Conservation (phyloP, 2,329 filamentous ascomycete species). For the Magnaporthales sp. region DNA sequence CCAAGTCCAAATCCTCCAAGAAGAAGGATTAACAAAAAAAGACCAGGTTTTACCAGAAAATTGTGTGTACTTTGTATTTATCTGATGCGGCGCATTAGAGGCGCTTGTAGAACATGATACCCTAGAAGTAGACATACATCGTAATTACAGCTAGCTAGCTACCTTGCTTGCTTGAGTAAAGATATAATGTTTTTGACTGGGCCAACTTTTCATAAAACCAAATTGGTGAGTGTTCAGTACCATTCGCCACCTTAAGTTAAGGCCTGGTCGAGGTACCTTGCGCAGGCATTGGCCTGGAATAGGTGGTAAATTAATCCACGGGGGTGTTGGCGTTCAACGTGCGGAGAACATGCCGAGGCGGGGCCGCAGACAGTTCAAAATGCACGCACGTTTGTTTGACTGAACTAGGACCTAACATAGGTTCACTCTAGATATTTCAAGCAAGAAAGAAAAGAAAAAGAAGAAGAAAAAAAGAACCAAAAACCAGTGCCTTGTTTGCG, state of each 20-base stretch:
- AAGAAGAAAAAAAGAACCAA: no score
- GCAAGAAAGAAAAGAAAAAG: no score
- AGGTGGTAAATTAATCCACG: not conserved
- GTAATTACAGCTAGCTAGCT: not conserved
- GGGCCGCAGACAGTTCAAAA: not conserved
- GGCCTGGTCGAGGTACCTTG: not conserved
- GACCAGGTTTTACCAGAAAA: not conserved
- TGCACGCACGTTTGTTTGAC: not conserved
- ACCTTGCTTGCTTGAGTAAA: not conserved
- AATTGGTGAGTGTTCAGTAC: not conserved
- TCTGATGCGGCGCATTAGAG: not conserved
- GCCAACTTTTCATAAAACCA: not conserved
- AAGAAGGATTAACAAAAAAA: not conserved
- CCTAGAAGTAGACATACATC: not conserved
- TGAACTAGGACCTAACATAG: not conserved
- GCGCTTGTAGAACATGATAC: not conserved
- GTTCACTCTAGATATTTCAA: no score
- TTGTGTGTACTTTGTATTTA: not conserved
- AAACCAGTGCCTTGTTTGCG: no score
- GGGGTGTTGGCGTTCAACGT: not conserved
- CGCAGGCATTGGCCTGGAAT: not conserved
- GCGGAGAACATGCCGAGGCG: not conserved
- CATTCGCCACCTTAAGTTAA: not conserved
- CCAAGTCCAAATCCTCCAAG: conserved; percentile 24
- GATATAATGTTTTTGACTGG: not conserved